phyloP scores from a whole-genome alignment of 192 early-diverging fungal genomes.

The Obelidium mucronatum region DNA sequence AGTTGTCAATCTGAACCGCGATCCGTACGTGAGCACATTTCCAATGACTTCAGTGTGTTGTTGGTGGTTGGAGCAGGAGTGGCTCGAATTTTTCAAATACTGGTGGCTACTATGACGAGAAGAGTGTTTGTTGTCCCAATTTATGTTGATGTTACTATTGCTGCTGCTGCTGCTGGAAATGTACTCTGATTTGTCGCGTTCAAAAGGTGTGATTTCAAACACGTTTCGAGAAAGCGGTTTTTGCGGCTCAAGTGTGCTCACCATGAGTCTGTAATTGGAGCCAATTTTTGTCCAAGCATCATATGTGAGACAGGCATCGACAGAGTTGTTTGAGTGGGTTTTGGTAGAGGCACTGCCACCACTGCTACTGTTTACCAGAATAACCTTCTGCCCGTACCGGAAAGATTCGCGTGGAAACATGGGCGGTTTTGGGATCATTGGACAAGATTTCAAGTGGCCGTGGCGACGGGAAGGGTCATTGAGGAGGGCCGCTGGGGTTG shows the following conservation, averaged over 20 bases:
- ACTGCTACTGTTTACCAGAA: conserved; percentile 1
- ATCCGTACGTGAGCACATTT: background rate
- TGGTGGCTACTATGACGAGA: no score
- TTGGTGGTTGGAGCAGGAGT: no score
- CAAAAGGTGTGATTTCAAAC: conserved; percentile 21
- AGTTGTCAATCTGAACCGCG: conserved; percentile 3
- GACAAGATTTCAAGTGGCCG: background rate
- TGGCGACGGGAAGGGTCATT: conserved; percentile 17
- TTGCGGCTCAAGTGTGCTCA: background rate
- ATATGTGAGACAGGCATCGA: conserved; percentile 14
- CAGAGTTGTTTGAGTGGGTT: background rate
- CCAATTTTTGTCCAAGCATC: conserved; percentile 16
- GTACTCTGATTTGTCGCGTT: no score
- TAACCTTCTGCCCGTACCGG: conserved; percentile 1
- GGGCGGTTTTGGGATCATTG: background rate
- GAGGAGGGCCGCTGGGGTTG: background rate
- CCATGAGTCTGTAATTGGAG: background rate
- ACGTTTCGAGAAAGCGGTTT: background rate
- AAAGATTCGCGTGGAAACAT: background rate
- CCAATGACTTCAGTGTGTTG: background rate
- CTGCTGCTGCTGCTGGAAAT: no score
- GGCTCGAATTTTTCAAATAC: no score
- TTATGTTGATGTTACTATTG: no score
- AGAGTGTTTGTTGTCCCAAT: no score
- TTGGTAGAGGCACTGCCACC: no score